These are phyloP conservation scores for Schizochytrium sp. DNA, from an alignment of 108 stramenopile genomes.

Conservation along the genomic window DNA sequence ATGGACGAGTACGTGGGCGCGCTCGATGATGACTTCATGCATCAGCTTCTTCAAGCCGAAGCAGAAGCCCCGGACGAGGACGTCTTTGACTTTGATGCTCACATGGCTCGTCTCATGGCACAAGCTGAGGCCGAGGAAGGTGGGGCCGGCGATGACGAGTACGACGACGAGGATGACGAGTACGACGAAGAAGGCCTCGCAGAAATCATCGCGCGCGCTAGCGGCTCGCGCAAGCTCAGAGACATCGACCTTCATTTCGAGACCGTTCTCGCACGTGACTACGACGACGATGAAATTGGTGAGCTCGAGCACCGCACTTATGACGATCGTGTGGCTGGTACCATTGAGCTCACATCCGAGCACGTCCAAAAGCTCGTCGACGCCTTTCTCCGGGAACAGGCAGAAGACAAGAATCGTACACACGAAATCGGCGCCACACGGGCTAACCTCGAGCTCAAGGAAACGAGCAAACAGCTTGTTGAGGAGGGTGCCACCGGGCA, in stretches of 20 bases:
- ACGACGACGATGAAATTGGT: slow-evolving; percentile 17
- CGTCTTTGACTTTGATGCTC: slow-evolving; percentile 17
- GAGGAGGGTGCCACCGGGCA: neutral
- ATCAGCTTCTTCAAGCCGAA: neutral
- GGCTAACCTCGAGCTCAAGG: neutral
- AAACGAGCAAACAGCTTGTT: neutral
- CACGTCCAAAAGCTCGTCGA: neutral
- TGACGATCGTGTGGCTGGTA: neutral
- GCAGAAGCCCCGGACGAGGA: neutral
- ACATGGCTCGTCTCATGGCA: slow-evolving; percentile 21
- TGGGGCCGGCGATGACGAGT: neutral
- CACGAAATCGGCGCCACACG: neutral
- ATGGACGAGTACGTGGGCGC: neutral
- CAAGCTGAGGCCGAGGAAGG: slow-evolving; percentile 15
- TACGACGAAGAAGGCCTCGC: neutral
- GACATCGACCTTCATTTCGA: slow-evolving; percentile 10
- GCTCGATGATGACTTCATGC: slow-evolving; percentile 23
- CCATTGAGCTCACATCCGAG: neutral
- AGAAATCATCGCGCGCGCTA: neutral
- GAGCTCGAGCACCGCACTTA: neutral
- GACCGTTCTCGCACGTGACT: neutral
- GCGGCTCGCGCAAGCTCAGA: neutral
- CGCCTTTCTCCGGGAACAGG: neutral
- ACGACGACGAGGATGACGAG: neutral
- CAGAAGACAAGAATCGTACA: neutral